These are phyloP conservation scores for Neoascochyta sp. DNA, from an alignment of 2,329 filamentous ascomycete species.

Conservation along the genomic window DNA sequence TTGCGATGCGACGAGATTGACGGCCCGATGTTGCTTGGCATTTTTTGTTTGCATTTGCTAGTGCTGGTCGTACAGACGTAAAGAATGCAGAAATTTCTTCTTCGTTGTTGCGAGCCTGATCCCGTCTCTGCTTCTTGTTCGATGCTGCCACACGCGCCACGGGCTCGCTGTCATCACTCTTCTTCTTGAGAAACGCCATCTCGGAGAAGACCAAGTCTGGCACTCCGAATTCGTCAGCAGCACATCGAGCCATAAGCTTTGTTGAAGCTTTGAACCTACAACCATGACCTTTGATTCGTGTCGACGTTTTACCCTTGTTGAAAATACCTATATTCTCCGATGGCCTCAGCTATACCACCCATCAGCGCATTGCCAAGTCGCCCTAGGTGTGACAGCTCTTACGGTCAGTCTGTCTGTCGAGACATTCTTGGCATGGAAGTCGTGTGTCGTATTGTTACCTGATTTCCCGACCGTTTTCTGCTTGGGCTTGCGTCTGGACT, in stretches of 20 bases:
- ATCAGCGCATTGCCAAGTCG: constrained; percentile 18
- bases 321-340: constrained; percentile 45
- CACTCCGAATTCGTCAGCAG: constrained; percentile 37
- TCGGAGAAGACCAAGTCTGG: constrained; percentile 52
- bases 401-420: constrained; percentile 48
- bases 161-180: constrained; percentile 25
- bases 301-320: constrained; percentile 49
- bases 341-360: constrained; percentile 42
- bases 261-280: no score
- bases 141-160: constrained; percentile 15
- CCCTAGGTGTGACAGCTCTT: constrained; percentile 14
- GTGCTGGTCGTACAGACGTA: constrained; percentile 24
- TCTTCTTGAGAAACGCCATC: constrained; percentile 47
- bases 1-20: no score
- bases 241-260: no score
- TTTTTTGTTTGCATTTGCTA: constrained; percentile 23
- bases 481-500: constrained; percentile 34
- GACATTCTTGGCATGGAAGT: constrained; percentile 46
- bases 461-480: constrained; percentile 37
- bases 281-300: constrained; percentile 42
- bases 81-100: constrained; percentile 49
- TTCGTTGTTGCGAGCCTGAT: constrained; percentile 30
- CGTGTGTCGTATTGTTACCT: constrained; percentile 39
- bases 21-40: constrained; percentile 15
- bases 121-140: constrained; percentile 33